Evolutionary conservation across 2,329 filamentous ascomycete genomes (phyloP).

Genomic region (Claviceps citrina): DNA sequence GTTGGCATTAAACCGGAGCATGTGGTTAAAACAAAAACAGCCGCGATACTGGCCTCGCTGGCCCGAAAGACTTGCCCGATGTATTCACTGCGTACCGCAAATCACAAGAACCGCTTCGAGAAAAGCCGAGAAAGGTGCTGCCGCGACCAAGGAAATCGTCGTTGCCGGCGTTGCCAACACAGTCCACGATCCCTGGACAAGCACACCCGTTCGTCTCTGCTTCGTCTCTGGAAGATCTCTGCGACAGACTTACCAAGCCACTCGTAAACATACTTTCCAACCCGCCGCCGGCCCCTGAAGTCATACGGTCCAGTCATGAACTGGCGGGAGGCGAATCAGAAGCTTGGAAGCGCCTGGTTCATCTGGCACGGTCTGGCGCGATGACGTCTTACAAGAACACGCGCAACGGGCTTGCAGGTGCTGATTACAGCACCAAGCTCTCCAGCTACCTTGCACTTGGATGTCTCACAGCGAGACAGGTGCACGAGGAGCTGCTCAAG

Average conservation of each 20-base stretch:
- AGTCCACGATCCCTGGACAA: conserved; percentile 39
- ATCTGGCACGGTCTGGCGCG: conserved; percentile 44
- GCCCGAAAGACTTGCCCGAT: conserved; percentile 48
- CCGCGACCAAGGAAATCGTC: conserved; percentile 32
- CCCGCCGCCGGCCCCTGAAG: conserved; percentile 37
- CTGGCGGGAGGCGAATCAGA: conserved; percentile 52
- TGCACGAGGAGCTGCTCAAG: conserved; percentile 50
- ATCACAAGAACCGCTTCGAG: conserved; percentile 52
- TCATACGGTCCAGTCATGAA: conserved; percentile 44
- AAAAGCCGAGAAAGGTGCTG: conserved; percentile 43
- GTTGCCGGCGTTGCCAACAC: conserved; percentile 42
- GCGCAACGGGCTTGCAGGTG: conserved; percentile 54
- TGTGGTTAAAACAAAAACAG: too few species aligned
- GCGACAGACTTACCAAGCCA: conserved; percentile 41
- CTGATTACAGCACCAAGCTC: conserved; percentile 60
- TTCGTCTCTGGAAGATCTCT: conserved; percentile 33
- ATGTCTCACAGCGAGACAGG: conserved; percentile 55
- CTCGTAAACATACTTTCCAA: conserved; percentile 34
- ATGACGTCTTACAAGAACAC: conserved; percentile 53
- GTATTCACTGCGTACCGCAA: conserved; percentile 65
- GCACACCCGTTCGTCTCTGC: conserved; percentile 48
- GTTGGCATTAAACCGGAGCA: neutral
- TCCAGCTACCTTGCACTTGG: conserved; percentile 60
- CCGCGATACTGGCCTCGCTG: conserved; percentile 46
- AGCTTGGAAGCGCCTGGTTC: conserved; percentile 41